These are phyloP conservation scores for Nothophoma quercina DNA, from an alignment of 2,329 filamentous ascomycete genomes.

Conservation along the genomic window DNA sequence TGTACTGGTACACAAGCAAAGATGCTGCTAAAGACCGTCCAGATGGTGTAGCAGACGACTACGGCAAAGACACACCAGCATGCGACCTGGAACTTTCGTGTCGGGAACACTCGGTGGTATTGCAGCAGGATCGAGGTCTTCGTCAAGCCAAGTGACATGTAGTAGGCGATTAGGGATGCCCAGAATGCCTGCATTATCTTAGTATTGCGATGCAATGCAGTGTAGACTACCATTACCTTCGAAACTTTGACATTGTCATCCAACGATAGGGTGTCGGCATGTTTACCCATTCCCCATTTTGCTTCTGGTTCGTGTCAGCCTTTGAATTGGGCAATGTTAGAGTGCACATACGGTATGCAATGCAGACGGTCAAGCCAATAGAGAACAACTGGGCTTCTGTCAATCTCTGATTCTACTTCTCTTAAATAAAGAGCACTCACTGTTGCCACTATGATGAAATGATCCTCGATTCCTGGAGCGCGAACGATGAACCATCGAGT, in stretches of 20 bases:
- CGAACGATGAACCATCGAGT: constrained; percentile 42
- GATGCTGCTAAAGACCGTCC: constrained; percentile 43
- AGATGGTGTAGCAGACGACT: constrained; percentile 38
- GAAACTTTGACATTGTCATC: constrained; percentile 29
- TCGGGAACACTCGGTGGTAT: constrained; percentile 42
- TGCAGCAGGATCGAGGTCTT: constrained; percentile 46
- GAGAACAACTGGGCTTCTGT: constrained; percentile 31
- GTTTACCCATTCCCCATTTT: constrained; percentile 41
- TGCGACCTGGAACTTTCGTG: constrained; percentile 33
- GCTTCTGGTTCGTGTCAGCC: constrained; percentile 33
- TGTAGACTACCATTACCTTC: constrained; percentile 27
- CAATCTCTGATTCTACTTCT: background rate
- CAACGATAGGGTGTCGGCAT: constrained; percentile 23
- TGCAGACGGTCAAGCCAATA: constrained; percentile 37
- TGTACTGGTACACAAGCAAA: constrained; percentile 43
- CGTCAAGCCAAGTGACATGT: constrained; percentile 42
- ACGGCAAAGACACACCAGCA: constrained; percentile 36
- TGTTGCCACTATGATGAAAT: constrained; percentile 37
- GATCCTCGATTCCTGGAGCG: constrained; percentile 38
- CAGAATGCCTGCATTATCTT: constrained; percentile 37
- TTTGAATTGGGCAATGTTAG: background rate
- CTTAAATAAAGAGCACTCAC: constrained; percentile 17
- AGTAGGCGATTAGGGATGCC: constrained; percentile 43
- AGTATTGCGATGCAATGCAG: background rate
- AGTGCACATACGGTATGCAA: constrained; percentile 37